Evolutionary conservation across 2,329 filamentous ascomycete genomes (phyloP), one percentile per base, ranked within the genome.

Genomic region (Huntiella moniliformis): DNA sequence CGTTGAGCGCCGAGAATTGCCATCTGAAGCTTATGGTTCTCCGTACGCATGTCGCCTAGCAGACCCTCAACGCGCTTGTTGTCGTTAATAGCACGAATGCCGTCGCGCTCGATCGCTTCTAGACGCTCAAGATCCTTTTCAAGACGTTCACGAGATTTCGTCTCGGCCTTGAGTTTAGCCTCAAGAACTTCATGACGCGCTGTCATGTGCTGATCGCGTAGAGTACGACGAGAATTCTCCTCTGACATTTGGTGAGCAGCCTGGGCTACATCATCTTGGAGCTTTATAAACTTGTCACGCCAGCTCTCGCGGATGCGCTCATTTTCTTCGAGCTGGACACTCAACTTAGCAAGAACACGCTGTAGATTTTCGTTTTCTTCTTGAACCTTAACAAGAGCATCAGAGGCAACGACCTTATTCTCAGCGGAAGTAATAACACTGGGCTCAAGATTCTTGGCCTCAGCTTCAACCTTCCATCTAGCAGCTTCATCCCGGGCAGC

Each of bases 211-310:
- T 83, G 77, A 57, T 92, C 83, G 58, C 80, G 80, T 62, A 82
- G 81, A 55, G 77, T 75, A 63, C 82, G 87, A 33, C 73, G 70
- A 28, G 80, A 76, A 57, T 87, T 88, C 57, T 96, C 87, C 54
- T 82, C 77, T 16, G 81, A 77, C 51, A 95, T 77, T 51, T 93
- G 80, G 40, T 76, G 75, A 45, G 83, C 79, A 42, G 85, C 82
- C 47, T 68, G 68, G 31, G 77, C 73, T 79, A 96, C 88, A 54
- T 95, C 85, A 52, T 85, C 74, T 61, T 96, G 87, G 35, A 98
- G 67, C 50, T 77, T 77, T 54, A 88, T 75, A 56, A 95, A 82
- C 61, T 91, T 93, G 58, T 69, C 68, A 53, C 85, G 79, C 73
- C 92, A 87, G 50, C 71, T 77, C 58, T 94, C 84, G 48, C 86